These are phyloP conservation scores for Mediolabrus comicus DNA, from an alignment of 108 stramenopile species.

Conservation along the genomic window DNA sequence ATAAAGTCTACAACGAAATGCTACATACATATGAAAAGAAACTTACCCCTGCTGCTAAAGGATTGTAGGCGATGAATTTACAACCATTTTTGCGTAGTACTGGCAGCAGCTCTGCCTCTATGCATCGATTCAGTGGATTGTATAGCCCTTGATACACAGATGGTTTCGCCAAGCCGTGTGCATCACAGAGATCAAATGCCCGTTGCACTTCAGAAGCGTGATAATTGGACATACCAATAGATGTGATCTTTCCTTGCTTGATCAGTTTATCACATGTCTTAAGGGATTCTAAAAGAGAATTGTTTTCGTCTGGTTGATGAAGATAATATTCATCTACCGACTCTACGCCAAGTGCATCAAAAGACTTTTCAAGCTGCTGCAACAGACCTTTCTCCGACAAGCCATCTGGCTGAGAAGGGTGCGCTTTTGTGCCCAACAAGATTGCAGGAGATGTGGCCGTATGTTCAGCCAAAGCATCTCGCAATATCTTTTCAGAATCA, in stretches of 20 bases:
- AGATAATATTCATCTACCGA: conserved; percentile 75
- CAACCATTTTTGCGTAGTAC: conserved; percentile 69
- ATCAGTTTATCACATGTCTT: conserved; percentile 52
- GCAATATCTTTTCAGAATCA: conserved; percentile 70
- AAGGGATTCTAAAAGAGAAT: conserved; percentile 64
- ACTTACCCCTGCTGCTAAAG: conserved; percentile 89
- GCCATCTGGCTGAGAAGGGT: conserved; percentile 66
- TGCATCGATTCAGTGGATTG: conserved; percentile 91
- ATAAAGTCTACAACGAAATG: too few relatives aligned
- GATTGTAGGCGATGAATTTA: conserved; percentile 94
- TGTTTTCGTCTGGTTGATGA: conserved; percentile 84
- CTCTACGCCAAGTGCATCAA: conserved; percentile 53
- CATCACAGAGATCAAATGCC: conserved; percentile 71
- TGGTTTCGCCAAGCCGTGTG: conserved; percentile 74
- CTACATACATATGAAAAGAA: conserved; percentile 85
- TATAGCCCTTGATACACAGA: conserved; percentile 94
- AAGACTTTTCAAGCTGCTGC: conserved; percentile 58
- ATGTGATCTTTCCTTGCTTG: conserved; percentile 49
- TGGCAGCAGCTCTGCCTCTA: conserved; percentile 87
- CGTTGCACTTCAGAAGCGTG: conserved; percentile 78
- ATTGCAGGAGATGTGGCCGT: neutral
- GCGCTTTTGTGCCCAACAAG: conserved; percentile 78
- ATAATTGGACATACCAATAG: conserved; percentile 84
- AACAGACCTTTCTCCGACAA: conserved; percentile 67
- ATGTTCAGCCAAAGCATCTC: conserved; percentile 30